Evolutionary conservation across 139 green algal species (phyloP), one percentile per base, ranked within the genome.

Genomic region (Trebouxia sp.): DNA sequence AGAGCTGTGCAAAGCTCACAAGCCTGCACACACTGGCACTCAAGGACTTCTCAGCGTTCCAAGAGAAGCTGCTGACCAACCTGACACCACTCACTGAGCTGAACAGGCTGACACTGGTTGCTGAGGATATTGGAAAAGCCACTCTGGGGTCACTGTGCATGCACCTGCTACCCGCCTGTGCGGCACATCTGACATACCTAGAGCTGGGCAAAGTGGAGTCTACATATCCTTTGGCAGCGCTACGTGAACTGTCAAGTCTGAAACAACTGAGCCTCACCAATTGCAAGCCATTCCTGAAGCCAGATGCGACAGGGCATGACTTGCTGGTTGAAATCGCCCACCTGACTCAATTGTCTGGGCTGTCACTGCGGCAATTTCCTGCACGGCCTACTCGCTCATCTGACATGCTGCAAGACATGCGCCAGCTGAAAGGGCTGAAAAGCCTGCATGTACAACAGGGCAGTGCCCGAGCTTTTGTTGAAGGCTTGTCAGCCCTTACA

Each of bases 211-310:
- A 72, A 43, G 12, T 72, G 15, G 62, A 72, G 62, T 72, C 62
- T 26, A 72, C 62, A 42, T 72, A 72, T 35, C 62, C 62, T 30
- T n/a, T 72, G 32, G 62, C 32, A 72, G 62, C 62, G 42, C 28
- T 72, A 35, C 37, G 62, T 9, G 62, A 72, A 15, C 35, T 72
- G 35, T 42, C 62, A 72, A 12, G 43, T 12, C 62, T 72, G 14
- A 32, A 72, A 72, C 32, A 45, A 9, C 37, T 72, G 30, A 45
- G 35, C 24, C 62, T 72, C n/a, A 45, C 11, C 62, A 72, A 72
- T 35, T 72, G 62, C 62, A 72, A 72, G 35, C 62, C 35, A 5
- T 72, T 72, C 24, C 35, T 72, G 62, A 72, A 72, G 35, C 62
- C 62, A 42, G 32, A 72, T 15, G 26, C 6, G 3, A 72, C 62